Conservation (phyloP, 2,329 filamentous ascomycete species). For the Xylaria sp. region DNA sequence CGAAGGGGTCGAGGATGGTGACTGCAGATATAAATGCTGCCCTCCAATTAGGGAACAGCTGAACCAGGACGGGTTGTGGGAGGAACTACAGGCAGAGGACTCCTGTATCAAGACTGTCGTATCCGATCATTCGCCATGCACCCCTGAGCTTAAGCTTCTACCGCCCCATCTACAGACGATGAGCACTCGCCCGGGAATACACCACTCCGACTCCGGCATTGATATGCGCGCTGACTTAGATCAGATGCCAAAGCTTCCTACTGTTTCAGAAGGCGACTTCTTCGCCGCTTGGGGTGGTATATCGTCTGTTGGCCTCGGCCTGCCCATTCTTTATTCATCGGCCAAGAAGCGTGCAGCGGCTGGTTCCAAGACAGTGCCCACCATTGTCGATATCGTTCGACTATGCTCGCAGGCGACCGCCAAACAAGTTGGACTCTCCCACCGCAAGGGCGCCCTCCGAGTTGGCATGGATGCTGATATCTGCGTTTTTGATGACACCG, state of each 20-base stretch:
- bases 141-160: conserved; percentile 90
- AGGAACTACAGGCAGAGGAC: conserved; percentile 75
- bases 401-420: conserved; percentile 91
- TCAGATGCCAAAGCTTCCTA: conserved; percentile 51
- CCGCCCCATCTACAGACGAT: conserved; percentile 72
- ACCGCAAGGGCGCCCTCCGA: conserved; percentile 82
- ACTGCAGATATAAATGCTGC: conserved; percentile 95
- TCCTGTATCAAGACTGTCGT: conserved; percentile 93
- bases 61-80: conserved; percentile 90
- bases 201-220: conserved; percentile 64
- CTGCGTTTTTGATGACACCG: conserved; percentile 89
- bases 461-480: conserved; percentile 90
- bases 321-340: conserved; percentile 90
- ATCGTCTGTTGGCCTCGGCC: conserved; percentile 88
- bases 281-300: conserved; percentile 97
- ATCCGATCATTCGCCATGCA: conserved; percentile 96
- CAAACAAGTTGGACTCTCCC: conserved; percentile 83
- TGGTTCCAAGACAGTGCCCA: conserved; percentile 55
- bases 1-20: conserved; percentile 83
- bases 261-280: conserved; percentile 78
- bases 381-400: conserved; percentile 81
- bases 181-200: conserved; percentile 52
- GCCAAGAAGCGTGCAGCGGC: conserved; percentile 69
- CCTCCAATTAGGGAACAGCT: conserved; percentile 84
- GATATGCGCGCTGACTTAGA: conserved; percentile 56